These are phyloP conservation scores for Paradendryphiella salina DNA, from an alignment of 2,329 filamentous ascomycete genomes.

Conservation along the genomic window DNA sequence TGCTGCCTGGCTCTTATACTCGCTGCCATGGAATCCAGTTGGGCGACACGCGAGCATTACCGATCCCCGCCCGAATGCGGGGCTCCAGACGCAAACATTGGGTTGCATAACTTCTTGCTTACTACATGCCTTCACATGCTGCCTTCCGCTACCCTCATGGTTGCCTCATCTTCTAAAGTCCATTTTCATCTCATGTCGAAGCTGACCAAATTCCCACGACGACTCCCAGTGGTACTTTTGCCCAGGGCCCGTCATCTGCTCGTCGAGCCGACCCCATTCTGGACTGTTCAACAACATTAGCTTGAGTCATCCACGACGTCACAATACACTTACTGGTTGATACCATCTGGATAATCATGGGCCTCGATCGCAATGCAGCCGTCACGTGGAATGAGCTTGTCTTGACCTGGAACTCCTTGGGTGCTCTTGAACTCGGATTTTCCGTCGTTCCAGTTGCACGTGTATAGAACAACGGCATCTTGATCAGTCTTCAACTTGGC, in stretches of 20 bases:
- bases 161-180: not conserved
- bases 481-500: conserved; percentile 40
- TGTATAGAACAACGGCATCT: conserved; percentile 41
- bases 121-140: conserved; percentile 6
- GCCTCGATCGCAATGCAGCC: conserved; percentile 43
- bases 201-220: conserved; percentile 39
- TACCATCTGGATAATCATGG: conserved; percentile 42
- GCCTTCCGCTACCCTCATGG: not conserved
- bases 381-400: conserved; percentile 41
- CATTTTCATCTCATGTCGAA: conserved; percentile 11
- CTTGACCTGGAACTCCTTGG: conserved; percentile 32
- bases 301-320: conserved; percentile 2
- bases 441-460: conserved; percentile 44
- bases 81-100: conserved; percentile 16
- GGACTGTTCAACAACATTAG: conserved; percentile 35
- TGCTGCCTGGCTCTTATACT: not conserved
- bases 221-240: conserved; percentile 42
- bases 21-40: conserved; percentile 4
- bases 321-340: conserved; percentile 38
- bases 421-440: conserved; percentile 43
- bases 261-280: conserved; percentile 38
- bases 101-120: conserved; percentile 8
- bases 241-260: conserved; percentile 40
- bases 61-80: conserved; percentile 19
- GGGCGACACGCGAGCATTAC: conserved; percentile 8